A percentile compares a stretch with the other conserved stretches of the same genome.
Conservation (phyloP, 257 asterid species). For the Rehmannia glutinosa region DNA sequence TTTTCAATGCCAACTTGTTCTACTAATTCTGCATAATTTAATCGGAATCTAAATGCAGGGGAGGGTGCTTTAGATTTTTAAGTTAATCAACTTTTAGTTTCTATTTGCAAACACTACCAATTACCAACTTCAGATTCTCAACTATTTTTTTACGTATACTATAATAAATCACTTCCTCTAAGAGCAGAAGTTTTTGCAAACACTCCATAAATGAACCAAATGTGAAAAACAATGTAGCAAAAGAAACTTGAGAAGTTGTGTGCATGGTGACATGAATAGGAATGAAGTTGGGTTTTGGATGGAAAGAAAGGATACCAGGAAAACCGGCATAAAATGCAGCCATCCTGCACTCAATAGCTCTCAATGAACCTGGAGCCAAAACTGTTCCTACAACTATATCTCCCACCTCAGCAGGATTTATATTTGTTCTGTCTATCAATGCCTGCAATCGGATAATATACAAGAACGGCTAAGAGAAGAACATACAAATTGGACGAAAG, state of each 20-base stretch:
- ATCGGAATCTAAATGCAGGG: neutral
- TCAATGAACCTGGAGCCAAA: constrained; percentile 78
- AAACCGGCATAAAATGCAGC: constrained; percentile 92
- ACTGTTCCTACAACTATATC: constrained; percentile 94
- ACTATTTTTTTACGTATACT: no score
- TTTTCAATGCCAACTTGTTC: no score
- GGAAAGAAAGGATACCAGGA: constrained; percentile 51
- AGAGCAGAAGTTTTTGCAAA: no score
- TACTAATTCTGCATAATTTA: neutral
- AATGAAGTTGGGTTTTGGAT: neutral
- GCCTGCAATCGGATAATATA: constrained; percentile 41
- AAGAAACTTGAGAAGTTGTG: no score
- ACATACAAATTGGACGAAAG: neutral
- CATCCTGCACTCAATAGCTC: constrained; percentile 89
- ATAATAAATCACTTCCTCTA: no score
- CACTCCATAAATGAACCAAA: no score
- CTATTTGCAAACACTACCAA: no score
- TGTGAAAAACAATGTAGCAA: no score
- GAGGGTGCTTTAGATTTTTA: no score
- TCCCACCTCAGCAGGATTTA: constrained; percentile 82
- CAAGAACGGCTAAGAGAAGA: neutral
- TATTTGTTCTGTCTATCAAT: constrained; percentile 58
- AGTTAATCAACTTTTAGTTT: no score
- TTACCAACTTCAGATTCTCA: no score
- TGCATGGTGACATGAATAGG: no score